Evolutionary conservation across 202 grass and related monocot species (phyloP), one percentile per base, ranked within the genome.

Genomic region (Schoenoplectus triqueter): DNA sequence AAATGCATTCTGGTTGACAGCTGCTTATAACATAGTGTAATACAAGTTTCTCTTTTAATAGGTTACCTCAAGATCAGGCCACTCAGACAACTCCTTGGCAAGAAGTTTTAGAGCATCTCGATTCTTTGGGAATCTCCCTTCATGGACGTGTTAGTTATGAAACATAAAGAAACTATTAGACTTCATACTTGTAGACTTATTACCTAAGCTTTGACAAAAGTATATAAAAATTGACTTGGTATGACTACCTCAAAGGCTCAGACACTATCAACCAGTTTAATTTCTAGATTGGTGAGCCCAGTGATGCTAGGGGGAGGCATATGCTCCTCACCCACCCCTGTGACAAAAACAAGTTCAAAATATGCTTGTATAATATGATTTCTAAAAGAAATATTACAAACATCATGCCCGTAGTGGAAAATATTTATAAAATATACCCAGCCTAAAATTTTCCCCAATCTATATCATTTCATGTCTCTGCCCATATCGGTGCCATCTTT

Each of bases 41-140:
- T 60, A 60, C 31, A 31, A 3, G 10, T 31, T 10, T 60, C 45
- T 40, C 7, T 5, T 78, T 61, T 18, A 60, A 61, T 44, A 3
- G 49, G 18, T 86, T 90, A 98, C 93, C 91, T 98, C 91, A 78
- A 94, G 14, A 64, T 98, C 87, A 1, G 93, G 91, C 93, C 96
- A 98, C 82, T 98, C 91, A 76, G 87, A 49, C 90, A 94, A 93
- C 90, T 94, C 93, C 82, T 94, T 98, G 54, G 93, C 87, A 88
- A 98, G 93, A 80, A 98, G 88, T 69, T 48, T 80, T 75, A 95
- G 85, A 71, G 87, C 88, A 84, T 87, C 69, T 84, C 88, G 87
- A 50, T 98, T 94, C 82, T 95, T 85, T 86, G 93, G 96, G 86
- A 98, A 83, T 81, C 66, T 87, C 56, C 90, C 93, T 87, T 98